phyloP scores from a whole-genome alignment of 495 filamentous ascomycete species.

The Penicillium desertorum region DNA sequence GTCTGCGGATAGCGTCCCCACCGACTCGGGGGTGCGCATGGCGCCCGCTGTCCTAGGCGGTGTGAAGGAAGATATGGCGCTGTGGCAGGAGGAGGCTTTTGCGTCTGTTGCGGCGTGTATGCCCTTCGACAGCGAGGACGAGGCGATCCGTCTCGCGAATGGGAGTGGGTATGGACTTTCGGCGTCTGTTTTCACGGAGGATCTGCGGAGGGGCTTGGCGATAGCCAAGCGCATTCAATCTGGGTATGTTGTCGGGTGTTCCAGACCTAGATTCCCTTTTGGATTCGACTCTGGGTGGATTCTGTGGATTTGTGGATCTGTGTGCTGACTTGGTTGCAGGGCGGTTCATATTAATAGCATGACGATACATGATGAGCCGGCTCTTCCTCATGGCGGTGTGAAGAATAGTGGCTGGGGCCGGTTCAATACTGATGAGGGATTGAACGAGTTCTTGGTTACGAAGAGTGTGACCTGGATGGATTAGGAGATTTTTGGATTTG shows the following conservation, averaged over 20 bases:
- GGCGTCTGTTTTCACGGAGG: conserved; percentile 49
- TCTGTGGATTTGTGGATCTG: not conserved
- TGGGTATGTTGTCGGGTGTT: conserved; percentile 32
- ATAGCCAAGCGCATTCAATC: conserved; percentile 48
- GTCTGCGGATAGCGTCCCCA: conserved; percentile 26
- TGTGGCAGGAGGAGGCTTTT: conserved; percentile 79
- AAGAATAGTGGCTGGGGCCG: conserved; percentile 82
- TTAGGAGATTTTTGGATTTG: conserved; percentile 3
- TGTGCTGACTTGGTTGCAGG: conserved; percentile 20
- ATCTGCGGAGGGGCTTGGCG: conserved; percentile 42
- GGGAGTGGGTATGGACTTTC: conserved; percentile 49
- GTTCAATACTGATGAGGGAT: conserved; percentile 54
- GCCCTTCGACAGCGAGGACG: conserved; percentile 44
- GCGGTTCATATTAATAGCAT: conserved; percentile 88
- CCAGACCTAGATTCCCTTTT: not conserved
- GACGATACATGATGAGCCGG: conserved; percentile 81
- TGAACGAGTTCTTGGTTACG: conserved; percentile 74
- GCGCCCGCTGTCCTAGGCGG: conserved; percentile 66
- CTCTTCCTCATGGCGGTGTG: conserved; percentile 77
- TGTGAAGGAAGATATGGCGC: conserved; percentile 69
- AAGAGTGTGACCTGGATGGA: conserved; percentile 80
- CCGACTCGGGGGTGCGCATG: conserved; percentile 58
- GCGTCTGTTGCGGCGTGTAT: conserved; percentile 64
- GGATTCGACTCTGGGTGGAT: not conserved
- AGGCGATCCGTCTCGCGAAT: conserved; percentile 50